Conservation (phyloP, 345 rosid genomes). For the Sapria himalayana region DNA sequence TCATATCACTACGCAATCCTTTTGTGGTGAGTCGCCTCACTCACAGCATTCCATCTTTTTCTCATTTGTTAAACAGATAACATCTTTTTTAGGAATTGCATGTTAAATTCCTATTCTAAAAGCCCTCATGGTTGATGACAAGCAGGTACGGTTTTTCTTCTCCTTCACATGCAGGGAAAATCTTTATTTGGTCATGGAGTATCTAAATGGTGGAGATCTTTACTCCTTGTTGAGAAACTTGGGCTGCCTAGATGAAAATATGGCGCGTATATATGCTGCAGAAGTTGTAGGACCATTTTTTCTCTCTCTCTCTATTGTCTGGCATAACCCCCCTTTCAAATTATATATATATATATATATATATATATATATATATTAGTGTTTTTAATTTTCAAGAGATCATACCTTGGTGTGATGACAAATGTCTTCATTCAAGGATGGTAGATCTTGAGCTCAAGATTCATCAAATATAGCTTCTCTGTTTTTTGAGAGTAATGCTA, state of each 20-base stretch:
- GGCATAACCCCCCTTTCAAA: too few relatives aligned
- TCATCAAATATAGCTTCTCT: too few relatives aligned
- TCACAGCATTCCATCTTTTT: too few relatives aligned
- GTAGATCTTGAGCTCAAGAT: too few relatives aligned
- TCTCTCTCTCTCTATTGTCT: too few relatives aligned
- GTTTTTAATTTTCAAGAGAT: too few relatives aligned
- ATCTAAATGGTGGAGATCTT: slow-evolving; percentile 93
- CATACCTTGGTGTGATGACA: too few relatives aligned
- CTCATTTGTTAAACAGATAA: slow-evolving; percentile 2
- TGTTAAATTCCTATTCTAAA: slow-evolving; percentile 9
- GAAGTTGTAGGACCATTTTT: slow-evolving; percentile 65
- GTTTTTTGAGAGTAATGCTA: too few relatives aligned
- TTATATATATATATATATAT: too few relatives aligned
- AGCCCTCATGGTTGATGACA: slow-evolving; percentile 14
- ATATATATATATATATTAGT: too few relatives aligned
- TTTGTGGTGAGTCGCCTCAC: slow-evolving; percentile 88
- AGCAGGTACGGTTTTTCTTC: slow-evolving; percentile 91
- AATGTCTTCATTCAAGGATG: too few relatives aligned
- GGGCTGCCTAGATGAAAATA: slow-evolving; percentile 87
- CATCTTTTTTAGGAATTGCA: slow-evolving; percentile 5
- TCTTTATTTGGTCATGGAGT: slow-evolving; percentile 96
- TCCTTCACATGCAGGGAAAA: slow-evolving; percentile 97
- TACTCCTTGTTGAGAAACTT: slow-evolving; percentile 70
- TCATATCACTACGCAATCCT: slow-evolving; percentile 84
- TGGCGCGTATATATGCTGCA: slow-evolving; percentile 80